Conservation (phyloP, 441 rosid species). For the Gossypium gossypioides region DNA sequence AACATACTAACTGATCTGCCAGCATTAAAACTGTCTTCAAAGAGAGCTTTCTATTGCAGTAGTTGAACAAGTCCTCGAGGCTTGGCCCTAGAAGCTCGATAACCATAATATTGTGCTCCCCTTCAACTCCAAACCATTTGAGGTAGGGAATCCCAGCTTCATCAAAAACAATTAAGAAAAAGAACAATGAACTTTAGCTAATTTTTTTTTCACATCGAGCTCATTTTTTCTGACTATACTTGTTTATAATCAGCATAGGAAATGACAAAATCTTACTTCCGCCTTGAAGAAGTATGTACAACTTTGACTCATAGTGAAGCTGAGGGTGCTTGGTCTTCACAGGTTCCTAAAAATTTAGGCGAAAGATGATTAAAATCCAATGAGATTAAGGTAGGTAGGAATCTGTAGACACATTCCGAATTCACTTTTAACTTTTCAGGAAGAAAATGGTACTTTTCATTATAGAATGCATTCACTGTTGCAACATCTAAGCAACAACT, state of each 20-base stretch:
- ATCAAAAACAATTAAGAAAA: conserved; percentile 15
- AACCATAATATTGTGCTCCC: conserved; percentile 66
- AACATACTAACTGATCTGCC: conserved; percentile 71
- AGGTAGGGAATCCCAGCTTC: conserved; percentile 78
- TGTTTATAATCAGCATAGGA: background rate
- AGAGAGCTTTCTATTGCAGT: conserved; percentile 65
- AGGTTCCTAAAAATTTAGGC: conserved; percentile 40
- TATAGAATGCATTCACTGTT: background rate
- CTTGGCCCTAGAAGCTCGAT: conserved; percentile 87
- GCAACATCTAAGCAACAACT: background rate
- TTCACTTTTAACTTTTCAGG: background rate
- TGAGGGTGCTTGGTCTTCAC: conserved; percentile 70
- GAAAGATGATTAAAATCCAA: background rate
- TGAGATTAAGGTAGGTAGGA: background rate
- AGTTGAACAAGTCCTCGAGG: conserved; percentile 80
- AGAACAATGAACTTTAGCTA: conserved; percentile 8
- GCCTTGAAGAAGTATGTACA: conserved; percentile 71
- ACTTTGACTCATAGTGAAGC: conserved; percentile 63
- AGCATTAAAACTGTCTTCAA: conserved; percentile 85
- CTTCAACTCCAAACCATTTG: conserved; percentile 84
- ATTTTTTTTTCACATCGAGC: background rate
- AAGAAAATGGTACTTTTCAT: background rate
- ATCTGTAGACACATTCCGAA: background rate
- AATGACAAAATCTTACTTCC: conserved; percentile 35
- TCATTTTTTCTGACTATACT: background rate